Conservation (phyloP, 1,284 basidiomycete genomes). For the Trichosporon faecale region DNA sequence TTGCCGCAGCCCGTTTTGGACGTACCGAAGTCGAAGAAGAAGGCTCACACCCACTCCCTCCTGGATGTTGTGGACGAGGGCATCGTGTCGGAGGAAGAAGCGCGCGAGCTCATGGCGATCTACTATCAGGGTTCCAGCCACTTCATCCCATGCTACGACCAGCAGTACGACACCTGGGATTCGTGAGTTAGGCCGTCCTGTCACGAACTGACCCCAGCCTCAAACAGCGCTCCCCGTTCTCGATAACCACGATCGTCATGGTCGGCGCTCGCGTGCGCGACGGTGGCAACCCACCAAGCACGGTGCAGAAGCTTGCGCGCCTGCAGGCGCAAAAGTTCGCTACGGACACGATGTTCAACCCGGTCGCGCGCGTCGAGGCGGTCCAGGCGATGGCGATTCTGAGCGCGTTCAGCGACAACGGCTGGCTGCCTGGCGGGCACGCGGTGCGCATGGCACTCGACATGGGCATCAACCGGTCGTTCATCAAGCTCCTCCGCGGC, state of each 20-base stretch:
- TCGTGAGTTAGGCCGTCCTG: constrained; percentile 28
- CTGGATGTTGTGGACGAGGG: constrained; percentile 54
- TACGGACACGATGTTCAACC: constrained; percentile 72
- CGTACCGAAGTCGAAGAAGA: constrained; percentile 34
- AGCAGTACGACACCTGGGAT: constrained; percentile 71
- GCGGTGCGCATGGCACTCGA: constrained; percentile 92
- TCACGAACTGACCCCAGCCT: constrained; percentile 23
- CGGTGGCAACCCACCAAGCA: constrained; percentile 58
- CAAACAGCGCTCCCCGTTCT: constrained; percentile 49
- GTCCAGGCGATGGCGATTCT: constrained; percentile 86
- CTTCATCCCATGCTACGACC: constrained; percentile 82
- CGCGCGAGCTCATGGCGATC: constrained; percentile 74
- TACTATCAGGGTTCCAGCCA: constrained; percentile 82
- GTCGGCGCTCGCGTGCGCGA: constrained; percentile 81
- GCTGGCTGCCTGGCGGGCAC: constrained; percentile 83
- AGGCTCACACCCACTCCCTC: constrained; percentile 47
- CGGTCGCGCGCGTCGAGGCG: constrained; percentile 74
- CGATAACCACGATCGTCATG: constrained; percentile 74
- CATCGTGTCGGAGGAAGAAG: constrained; percentile 72
- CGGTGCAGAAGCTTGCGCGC: constrained; percentile 39
- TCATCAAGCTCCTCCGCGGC: constrained; percentile 71
- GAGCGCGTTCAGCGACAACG: constrained; percentile 85
- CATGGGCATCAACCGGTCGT: constrained; percentile 82
- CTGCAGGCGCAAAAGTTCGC: constrained; percentile 75
- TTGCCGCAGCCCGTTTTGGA: constrained; percentile 32